Percentiles rank a stretch among this genome's conserved stretches.
phyloP scores from a whole-genome alignment of 768 basidiomycete genomes.

The Termitomyces sp. region DNA sequence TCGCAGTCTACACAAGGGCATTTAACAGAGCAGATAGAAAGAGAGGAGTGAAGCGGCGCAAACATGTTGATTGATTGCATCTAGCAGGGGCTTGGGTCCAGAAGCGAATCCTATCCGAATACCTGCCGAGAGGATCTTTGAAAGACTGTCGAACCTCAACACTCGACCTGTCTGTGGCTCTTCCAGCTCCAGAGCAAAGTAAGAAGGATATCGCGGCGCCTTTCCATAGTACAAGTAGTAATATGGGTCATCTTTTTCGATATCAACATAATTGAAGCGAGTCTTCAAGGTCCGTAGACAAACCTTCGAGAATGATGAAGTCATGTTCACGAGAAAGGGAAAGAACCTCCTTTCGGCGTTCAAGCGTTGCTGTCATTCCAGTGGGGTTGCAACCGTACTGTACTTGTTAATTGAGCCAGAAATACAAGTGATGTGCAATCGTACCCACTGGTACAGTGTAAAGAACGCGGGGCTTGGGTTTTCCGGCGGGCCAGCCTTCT shows the following conservation, averaged over 20 bases:
- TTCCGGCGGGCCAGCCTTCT: slow-evolving; percentile 62
- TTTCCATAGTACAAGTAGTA: slow-evolving; percentile 70
- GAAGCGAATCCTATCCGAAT: slow-evolving; percentile 75
- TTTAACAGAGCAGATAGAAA: background rate
- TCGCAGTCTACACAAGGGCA: slow-evolving; percentile 19
- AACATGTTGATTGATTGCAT: slow-evolving; percentile 65
- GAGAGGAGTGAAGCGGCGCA: slow-evolving; percentile 16
- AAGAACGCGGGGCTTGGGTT: slow-evolving; percentile 66
- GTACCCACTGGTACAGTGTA: slow-evolving; percentile 69
- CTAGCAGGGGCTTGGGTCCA: slow-evolving; percentile 59
- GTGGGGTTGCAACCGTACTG: slow-evolving; percentile 86
- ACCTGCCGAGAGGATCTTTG: slow-evolving; percentile 71
- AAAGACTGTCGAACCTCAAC: slow-evolving; percentile 81
- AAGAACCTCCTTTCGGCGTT: slow-evolving; percentile 66
- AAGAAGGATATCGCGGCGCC: slow-evolving; percentile 59
- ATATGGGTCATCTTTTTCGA: slow-evolving; percentile 64
- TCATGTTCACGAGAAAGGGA: slow-evolving; percentile 62
- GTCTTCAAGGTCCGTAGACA: slow-evolving; percentile 2
- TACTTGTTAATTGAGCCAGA: background rate
- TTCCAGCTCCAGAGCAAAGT: slow-evolving; percentile 70
- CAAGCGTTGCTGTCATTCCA: slow-evolving; percentile 64
- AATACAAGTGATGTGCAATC: background rate
- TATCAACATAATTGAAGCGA: background rate
- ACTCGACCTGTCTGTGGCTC: slow-evolving; percentile 67
- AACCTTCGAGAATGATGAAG: slow-evolving; percentile 80